Evolutionary conservation across 257 asterid species (phyloP), one percentile per base, ranked within the genome.

Genomic region (Misopates orontium): DNA sequence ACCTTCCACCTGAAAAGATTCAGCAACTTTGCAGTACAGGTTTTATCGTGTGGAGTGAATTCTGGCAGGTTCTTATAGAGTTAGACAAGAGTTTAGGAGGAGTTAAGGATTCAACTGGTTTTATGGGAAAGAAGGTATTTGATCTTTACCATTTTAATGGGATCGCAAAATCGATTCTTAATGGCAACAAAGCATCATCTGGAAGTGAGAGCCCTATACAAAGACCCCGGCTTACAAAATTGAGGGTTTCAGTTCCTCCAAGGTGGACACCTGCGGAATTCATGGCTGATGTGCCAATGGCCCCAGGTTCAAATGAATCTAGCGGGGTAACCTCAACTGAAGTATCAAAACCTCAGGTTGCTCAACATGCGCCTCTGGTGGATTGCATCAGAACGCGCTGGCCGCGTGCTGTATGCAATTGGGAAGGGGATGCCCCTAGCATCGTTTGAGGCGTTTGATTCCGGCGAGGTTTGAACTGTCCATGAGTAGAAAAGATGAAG

Each of bases 351-450:
- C 84, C 96, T 4, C 86, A 73, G 19, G 85, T 89, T 6, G 58
- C 82, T 22, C 95, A 93, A 66, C 96, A 93, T 54, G 97, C 96
- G 8, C 96, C 94, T 5, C 72, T 93, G 84, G 97, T 90, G 8
- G 96, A 93, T 64, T 93, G 97, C 79, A 79, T 90, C 11, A 78
- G 97, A 58, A 93, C 99, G 0, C 90, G 99, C 5, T 93, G 99
- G 99, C 62, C 91, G 0, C 90, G 97, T 23, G 84, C 96, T 12
- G 79, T 83, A 55, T 93, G 99, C 75, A 77, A 79, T 15, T 93
- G 99, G 97, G 99, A 84, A 52, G 95, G 96, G 61, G 97, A 93
- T 70, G 87, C 96, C 15, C 99, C 99, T 1, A 93, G 99, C 66
- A 88, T 93, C 23, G 97, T 93, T 22, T 93, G 80, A 93, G 71